Percentiles rank a stretch among this genome's conserved stretches.
Conservation (phyloP, 805 yeast species). For the Zygosaccharomyces pseudorouxii region DNA sequence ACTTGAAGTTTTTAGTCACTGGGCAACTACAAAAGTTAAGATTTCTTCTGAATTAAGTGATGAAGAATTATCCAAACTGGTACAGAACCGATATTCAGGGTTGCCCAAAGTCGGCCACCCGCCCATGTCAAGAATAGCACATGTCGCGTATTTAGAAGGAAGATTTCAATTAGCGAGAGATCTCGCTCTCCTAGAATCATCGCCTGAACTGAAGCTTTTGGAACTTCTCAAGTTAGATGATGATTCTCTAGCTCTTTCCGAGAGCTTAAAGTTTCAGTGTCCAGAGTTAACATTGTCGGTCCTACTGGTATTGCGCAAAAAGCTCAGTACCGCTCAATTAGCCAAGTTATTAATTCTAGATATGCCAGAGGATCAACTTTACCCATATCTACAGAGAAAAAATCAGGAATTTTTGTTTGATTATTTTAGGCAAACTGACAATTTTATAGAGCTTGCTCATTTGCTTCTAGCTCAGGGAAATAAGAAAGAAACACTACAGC, state of each 20-base stretch:
- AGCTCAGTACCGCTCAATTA: conserved; percentile 60
- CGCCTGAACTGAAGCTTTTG: conserved; percentile 54
- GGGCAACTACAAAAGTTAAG: conserved; percentile 75
- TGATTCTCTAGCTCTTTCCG: conserved; percentile 59
- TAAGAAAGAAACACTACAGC: conserved; percentile 33
- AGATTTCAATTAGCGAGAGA: conserved; percentile 61
- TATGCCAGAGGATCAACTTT: conserved; percentile 36
- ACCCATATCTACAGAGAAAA: conserved; percentile 32
- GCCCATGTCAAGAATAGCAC: conserved; percentile 25
- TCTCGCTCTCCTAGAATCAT: conserved; percentile 61
- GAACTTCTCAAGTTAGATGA: conserved; percentile 69
- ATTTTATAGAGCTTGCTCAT: conserved; percentile 44
- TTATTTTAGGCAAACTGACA: conserved; percentile 62
- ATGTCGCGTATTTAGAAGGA: conserved; percentile 53
- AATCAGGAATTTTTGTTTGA: conserved; percentile 44
- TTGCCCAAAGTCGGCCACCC: conserved; percentile 37
- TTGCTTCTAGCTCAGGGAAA: conserved; percentile 35
- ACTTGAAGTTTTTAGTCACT: conserved; percentile 56
- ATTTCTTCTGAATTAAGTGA: conserved; percentile 53
- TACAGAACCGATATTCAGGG: conserved; percentile 33
- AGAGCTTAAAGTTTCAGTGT: conserved; percentile 58
- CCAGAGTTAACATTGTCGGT: conserved; percentile 48
- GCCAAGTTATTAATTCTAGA: conserved; percentile 52
- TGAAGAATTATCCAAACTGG: conserved; percentile 46
- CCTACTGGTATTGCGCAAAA: conserved; percentile 47